Conservation (phyloP, 176 grass and related monocot genomes). For the Eragrostis curvula region DNA sequence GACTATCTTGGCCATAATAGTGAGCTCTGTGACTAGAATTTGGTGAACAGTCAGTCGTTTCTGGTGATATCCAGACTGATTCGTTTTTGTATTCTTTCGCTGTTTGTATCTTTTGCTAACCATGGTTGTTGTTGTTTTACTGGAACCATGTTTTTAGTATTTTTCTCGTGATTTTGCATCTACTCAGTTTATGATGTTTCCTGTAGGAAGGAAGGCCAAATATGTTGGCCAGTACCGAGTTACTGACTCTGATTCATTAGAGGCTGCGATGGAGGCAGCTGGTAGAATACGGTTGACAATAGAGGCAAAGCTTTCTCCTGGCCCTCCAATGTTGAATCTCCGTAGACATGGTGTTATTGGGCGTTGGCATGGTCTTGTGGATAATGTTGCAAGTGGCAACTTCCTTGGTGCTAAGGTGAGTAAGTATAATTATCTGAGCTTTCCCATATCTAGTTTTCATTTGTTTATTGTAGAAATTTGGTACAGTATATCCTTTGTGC, state of each 20-base stretch:
- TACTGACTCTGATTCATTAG: constrained; percentile 79
- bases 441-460: constrained; percentile 13
- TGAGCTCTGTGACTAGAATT: constrained; percentile 3
- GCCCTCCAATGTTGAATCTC: constrained; percentile 90
- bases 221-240: constrained; percentile 80
- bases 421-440: background rate
- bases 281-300: constrained; percentile 76
- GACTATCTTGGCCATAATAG: background rate
- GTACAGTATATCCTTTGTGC: background rate
- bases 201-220: constrained; percentile 68
- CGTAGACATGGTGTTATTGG: constrained; percentile 82
- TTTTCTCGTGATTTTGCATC: background rate
- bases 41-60: background rate
- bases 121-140: constrained; percentile 22
- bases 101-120: constrained; percentile 21
- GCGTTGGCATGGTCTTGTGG: constrained; percentile 75
- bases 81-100: constrained; percentile 10
- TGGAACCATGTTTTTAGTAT: constrained; percentile 11
- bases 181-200: constrained; percentile 34
- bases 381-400: constrained; percentile 90
- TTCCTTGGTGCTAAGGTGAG: constrained; percentile 97
- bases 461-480: background rate
- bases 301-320: constrained; percentile 97
- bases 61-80: background rate
- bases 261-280: constrained; percentile 94